Evolutionary conservation across 441 rosid species (phyloP).

Genomic region (Sinapis alba): DNA sequence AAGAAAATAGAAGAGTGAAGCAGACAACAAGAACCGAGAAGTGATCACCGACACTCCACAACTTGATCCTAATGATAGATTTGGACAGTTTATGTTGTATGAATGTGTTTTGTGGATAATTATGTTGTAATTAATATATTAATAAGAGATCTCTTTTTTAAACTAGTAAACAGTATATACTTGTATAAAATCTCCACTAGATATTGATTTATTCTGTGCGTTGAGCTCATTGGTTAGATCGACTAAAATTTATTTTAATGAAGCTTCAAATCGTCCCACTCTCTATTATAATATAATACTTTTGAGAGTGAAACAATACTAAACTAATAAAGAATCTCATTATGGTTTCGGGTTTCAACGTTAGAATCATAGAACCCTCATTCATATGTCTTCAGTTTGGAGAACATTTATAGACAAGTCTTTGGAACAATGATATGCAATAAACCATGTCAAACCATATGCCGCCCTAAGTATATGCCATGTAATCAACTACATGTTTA

Average conservation of each 20-base stretch:
- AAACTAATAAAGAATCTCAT: constrained; percentile 21
- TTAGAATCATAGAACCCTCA: constrained; percentile 38
- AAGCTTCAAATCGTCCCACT: constrained; percentile 41
- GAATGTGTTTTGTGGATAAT: constrained; percentile 28
- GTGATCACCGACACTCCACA: constrained; percentile 36
- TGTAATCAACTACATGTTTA: constrained; percentile 4
- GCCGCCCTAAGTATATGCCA: constrained; percentile 14
- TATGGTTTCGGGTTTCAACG: constrained; percentile 40
- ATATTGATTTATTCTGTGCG: constrained; percentile 26
- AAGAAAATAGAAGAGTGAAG: constrained; percentile 20
- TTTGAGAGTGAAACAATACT: constrained; percentile 16
- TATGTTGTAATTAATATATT: constrained; percentile 25
- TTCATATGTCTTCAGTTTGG: constrained; percentile 40
- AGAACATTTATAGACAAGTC: constrained; percentile 42
- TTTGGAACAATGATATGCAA: constrained; percentile 37
- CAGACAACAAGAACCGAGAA: constrained; percentile 24
- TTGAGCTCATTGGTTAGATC: constrained; percentile 23
- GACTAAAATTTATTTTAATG: constrained; percentile 20
- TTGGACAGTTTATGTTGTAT: constrained; percentile 22
- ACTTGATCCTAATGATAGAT: constrained; percentile 29
- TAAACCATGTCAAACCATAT: constrained; percentile 41
- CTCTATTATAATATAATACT: constrained; percentile 29
- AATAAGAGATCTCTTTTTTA: neutral
- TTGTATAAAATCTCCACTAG: constrained; percentile 32
- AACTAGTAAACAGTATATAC: neutral